Evolutionary conservation across 2,329 filamentous ascomycete species (phyloP).

Genomic region (Trichoderma sp.): DNA sequence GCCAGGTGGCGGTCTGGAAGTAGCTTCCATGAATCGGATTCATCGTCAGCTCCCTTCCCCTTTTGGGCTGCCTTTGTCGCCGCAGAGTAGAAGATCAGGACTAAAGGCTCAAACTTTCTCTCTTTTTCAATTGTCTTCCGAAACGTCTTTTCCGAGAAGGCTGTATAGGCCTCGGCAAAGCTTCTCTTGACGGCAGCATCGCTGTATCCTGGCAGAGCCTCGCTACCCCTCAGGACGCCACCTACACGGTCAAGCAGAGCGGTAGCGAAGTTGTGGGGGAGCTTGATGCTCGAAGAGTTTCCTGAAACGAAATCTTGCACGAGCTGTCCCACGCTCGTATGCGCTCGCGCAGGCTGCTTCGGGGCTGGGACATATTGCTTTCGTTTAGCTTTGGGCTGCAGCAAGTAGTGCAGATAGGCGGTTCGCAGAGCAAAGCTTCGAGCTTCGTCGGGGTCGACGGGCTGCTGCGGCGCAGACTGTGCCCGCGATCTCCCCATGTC

Average conservation of each 20-base stretch:
- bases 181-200: conserved; percentile 90
- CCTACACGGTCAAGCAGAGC: conserved; percentile 71
- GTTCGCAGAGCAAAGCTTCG: conserved; percentile 89
- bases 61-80: conserved; percentile 84
- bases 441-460: conserved; percentile 71
- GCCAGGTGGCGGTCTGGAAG: conserved; percentile 94
- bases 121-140: conserved; percentile 93
- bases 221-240: conserved; percentile 76
- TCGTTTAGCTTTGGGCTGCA: conserved; percentile 86
- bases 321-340: conserved; percentile 79
- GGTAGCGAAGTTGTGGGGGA: conserved; percentile 57
- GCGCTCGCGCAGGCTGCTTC: conserved; percentile 60
- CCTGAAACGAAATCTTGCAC: conserved; percentile 78
- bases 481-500: conserved; percentile 46
- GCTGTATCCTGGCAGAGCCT: conserved; percentile 83
- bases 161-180: conserved; percentile 92
- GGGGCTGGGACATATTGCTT: conserved; percentile 78
- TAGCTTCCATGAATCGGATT: conserved; percentile 83
- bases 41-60: conserved; percentile 74
- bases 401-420: conserved; percentile 88
- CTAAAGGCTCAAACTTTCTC: conserved; percentile 84
- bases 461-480: conserved; percentile 49
- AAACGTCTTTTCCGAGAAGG: conserved; percentile 85
- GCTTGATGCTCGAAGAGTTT: conserved; percentile 54
- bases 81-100: conserved; percentile 94